Evolutionary conservation across 2,329 filamentous ascomycete genomes (phyloP), one percentile per base, ranked within the genome.

Genomic region (Hypoxylon sp.): DNA sequence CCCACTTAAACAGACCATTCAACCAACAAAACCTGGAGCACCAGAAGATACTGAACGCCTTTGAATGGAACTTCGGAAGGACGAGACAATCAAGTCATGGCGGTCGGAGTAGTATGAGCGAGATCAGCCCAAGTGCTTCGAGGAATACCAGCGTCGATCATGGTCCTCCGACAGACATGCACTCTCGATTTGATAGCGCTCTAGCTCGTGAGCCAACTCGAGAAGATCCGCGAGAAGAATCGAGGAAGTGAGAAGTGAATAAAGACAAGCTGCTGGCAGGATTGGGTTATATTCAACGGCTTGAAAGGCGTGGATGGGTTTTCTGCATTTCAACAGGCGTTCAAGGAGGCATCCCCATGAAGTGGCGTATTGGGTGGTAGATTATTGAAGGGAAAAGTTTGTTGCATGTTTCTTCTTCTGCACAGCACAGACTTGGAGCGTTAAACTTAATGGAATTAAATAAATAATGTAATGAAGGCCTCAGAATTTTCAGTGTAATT

Each of bases 401-500:
- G n/a, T n/a, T n/a, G n/a, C n/a, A n/a, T n/a, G n/a, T n/a, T n/a
- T n/a, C n/a, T n/a, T n/a, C n/a, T n/a, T n/a, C n/a, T n/a, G n/a
- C n/a, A n/a, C n/a, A n/a, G n/a, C n/a, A n/a, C n/a, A n/a, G n/a
- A n/a, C n/a, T n/a, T n/a, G n/a, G n/a, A 21, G 27, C 29, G 26
- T 26, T 23, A 21, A 47, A 23, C 6, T 27, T 11, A 17, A 9
- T 50, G n/a, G 13, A 13, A 45, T 40, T 13, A 34, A 46, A 41
- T n/a, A 34, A 41, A 25, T 25, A 21, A 20, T 16, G n/a, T 51
- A 27, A 38, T 46, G 5, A 41, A 52, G 62, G 65, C 66, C 65
- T 68, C 66, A 68, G 66, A 65, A 68, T 68, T 68, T 68, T 68
- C 66, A 68, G 66, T 68, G 66, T 66, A 49, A 43, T 42, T 60